Evolutionary conservation across 441 rosid genomes (phyloP).

Genomic region (Euphorbia corollata): DNA sequence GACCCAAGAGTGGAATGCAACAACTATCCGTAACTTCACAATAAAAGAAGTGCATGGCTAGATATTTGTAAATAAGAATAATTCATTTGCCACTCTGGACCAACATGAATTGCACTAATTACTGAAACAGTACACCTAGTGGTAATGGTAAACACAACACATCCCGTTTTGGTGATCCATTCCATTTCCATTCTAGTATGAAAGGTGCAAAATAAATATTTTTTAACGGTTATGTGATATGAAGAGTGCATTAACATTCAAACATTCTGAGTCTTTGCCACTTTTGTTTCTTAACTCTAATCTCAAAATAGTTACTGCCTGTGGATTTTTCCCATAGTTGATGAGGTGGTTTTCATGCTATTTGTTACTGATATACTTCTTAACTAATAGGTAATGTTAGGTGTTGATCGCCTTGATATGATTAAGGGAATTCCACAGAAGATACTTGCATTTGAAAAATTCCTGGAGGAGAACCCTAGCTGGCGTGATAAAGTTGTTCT

Average conservation of each 20-base stretch:
- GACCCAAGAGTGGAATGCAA: too few relatives aligned
- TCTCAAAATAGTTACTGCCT: neutral
- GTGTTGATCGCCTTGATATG: slow-evolving; percentile 99
- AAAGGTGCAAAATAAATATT: neutral
- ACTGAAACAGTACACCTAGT: neutral
- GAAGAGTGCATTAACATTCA: neutral
- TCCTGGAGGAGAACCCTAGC: slow-evolving; percentile 81
- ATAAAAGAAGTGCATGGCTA: neutral
- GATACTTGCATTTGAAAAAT: slow-evolving; percentile 95
- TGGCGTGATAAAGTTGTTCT: slow-evolving; percentile 99
- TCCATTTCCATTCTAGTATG: neutral
- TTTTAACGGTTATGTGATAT: too few relatives aligned
- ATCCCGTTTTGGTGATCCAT: neutral
- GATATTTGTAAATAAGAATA: neutral
- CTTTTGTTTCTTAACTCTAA: neutral
- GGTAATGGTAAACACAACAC: neutral
- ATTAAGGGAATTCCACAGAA: slow-evolving; percentile 99
- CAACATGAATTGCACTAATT: neutral
- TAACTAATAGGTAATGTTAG: slow-evolving; percentile 77
- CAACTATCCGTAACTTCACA: too few relatives aligned
- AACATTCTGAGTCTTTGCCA: neutral
- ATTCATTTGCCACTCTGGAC: neutral
- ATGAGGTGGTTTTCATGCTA: slow-evolving; percentile 11
- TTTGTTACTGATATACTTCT: slow-evolving; percentile 4
- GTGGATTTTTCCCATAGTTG: neutral